phyloP scores from a whole-genome alignment of 2,329 filamentous ascomycete genomes.

The Xylariaceae sp. region DNA sequence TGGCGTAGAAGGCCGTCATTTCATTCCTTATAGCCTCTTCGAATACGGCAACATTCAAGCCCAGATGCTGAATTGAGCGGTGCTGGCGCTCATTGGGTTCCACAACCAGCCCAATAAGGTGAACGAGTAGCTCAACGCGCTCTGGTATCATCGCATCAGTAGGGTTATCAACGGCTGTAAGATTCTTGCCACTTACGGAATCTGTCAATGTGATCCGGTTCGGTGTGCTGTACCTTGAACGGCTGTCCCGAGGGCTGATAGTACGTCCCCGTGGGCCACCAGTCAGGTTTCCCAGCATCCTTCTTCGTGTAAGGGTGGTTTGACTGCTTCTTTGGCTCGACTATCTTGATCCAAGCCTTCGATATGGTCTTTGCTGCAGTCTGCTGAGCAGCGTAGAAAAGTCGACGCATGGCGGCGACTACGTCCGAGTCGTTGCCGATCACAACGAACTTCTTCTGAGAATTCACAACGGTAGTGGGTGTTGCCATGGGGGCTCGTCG shows the following conservation, averaged over 20 bases:
- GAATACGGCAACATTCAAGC: slow-evolving; percentile 46
- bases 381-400: slow-evolving; percentile 66
- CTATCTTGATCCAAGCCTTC: slow-evolving; percentile 68
- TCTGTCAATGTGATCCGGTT: slow-evolving; percentile 67
- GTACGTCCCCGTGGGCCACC: slow-evolving; percentile 62
- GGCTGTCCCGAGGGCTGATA: slow-evolving; percentile 42
- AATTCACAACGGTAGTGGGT: slow-evolving; percentile 28
- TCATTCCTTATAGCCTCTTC: slow-evolving; percentile 53
- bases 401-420: too few species aligned
- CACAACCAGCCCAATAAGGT: slow-evolving; percentile 52
- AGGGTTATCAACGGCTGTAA: background rate
- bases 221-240: slow-evolving; percentile 56
- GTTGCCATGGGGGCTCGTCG: slow-evolving; percentile 23
- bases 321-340: slow-evolving; percentile 71
- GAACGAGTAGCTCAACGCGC: slow-evolving; percentile 49
- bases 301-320: slow-evolving; percentile 65
- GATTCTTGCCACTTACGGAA: slow-evolving; percentile 43
- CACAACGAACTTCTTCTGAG: too few species aligned
- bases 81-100: slow-evolving; percentile 43
- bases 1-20: slow-evolving; percentile 47
- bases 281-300: slow-evolving; percentile 54
- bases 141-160: slow-evolving; percentile 32
- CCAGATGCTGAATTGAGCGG: slow-evolving; percentile 42
- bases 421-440: slow-evolving; percentile 49
- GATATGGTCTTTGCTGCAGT: slow-evolving; percentile 63